A percentile compares a stretch with the other conserved stretches of the same genome.
These are phyloP conservation scores for bread wheat (Triticum aestivum) DNA, from an alignment of 176 grass and related monocot species.

Conservation along the genomic window IWGSC_CS_RefSeq_v2.1 NC_057796.1:451170909-451171408, in stretches of 20 bases:
- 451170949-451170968: background rate
- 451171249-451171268: conserved; percentile 42
- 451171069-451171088: background rate
- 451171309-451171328: conserved; percentile 46
- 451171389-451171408: conserved; percentile 60
- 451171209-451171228: background rate
- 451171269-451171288: conserved; percentile 52
- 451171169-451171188: background rate
- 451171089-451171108: conserved; percentile 13
- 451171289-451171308: conserved; percentile 66
- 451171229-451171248: conserved; percentile 35
- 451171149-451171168: background rate
- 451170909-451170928: background rate
- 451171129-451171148: background rate
- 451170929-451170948: background rate
- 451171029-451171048: background rate
- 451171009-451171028: background rate
- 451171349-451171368: conserved; percentile 35
- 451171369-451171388: conserved; percentile 33
- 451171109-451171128: background rate
- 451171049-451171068: background rate
- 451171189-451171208: background rate
- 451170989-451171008: background rate
- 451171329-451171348: conserved; percentile 43
- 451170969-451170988: background rate